Evolutionary conservation across 225 moss, liverwort and hornwort species (phyloP).

Genomic region (Sphagnum contortum): DNA sequence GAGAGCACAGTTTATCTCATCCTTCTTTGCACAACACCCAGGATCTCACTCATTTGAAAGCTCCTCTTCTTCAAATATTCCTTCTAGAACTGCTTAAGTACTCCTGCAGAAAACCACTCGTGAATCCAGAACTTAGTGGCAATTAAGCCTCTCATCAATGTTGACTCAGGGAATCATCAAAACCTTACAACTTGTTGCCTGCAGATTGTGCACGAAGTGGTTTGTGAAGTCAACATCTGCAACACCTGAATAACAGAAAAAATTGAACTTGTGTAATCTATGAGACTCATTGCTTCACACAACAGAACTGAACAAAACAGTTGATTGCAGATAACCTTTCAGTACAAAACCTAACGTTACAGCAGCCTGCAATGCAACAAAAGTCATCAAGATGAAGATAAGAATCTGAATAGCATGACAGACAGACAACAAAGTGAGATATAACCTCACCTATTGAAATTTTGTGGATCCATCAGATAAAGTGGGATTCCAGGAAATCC

Average conservation of each 20-base stretch:
- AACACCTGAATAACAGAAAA: conserved; percentile 39
- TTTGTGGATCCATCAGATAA: conserved; percentile 74
- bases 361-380: no score
- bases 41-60: conserved; percentile 18
- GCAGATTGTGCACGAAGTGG: conserved; percentile 70
- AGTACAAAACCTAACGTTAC: no score
- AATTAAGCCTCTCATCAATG: no score
- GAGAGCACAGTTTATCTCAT: conserved; percentile 10
- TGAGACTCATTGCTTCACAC: no score
- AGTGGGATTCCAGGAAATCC: conserved; percentile 67
- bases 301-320: no score
- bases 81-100: conserved; percentile 59
- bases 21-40: conserved; percentile 5
- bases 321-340: no score
- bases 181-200: conserved; percentile 63
- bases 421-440: no score
- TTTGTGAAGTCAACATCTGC: conserved; percentile 93
- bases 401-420: no score
- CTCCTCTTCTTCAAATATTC: conserved; percentile 35
- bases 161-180: no score
- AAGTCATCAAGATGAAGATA: no score
- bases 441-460: conserved; percentile 31
- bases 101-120: conserved; percentile 26
- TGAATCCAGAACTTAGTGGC: background rate
- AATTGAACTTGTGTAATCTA: no score